Base-by-base conservation (phyloP, 208 protist species). In the Leishmania martiniquensis region DNA sequence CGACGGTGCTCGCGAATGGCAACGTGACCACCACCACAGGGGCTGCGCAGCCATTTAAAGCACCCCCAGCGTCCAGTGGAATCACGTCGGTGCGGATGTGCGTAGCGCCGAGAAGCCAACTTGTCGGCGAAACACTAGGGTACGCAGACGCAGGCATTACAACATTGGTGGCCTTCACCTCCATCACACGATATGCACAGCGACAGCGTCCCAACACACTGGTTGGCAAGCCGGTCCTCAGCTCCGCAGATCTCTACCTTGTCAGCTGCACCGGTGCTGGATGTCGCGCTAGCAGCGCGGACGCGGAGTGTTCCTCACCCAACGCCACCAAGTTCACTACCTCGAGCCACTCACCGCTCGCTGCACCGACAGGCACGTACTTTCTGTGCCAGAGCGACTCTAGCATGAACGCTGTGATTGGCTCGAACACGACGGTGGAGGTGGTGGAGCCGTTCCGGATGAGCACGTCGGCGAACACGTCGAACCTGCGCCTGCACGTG, bases 331-430 rank as follows among this genome's bases (percentile, higher is more conserved):
- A 80, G 12, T 93, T 87, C 62, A 90, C 83, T 9, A 80, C 84
- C 20, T 88, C 87, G 67, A 89, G 82, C 55, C 78, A 39, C 10
- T 37, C 42, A 15, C 39, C 47, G 1, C 71, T 75, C 22, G 44
- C n/a, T 0, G 86, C 86, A 20, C 70, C 80, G 0, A 63, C 77
- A 6, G 90, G 90, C 7, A 66, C 66, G 9, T 94, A 92, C 78
- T 54, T 87, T 42, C 47, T 94, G 51, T 94, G 90, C 73, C 88
- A 93, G 75, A 67, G 87, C 52, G 80, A 83, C 34, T 32, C 77
- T 4, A 10, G 2, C 29, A 2, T 34, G 29, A 45, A 54, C 20
- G 82, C 72, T 0, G 69, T 86, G 15, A 83, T 84, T 1, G 88
- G 81, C 25, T 72, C 87, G 32, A 74, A 78, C 54, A 84, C 69